phyloP scores from a whole-genome alignment of 208 protist genomes.

The Trypanosoma caninum region DNA sequence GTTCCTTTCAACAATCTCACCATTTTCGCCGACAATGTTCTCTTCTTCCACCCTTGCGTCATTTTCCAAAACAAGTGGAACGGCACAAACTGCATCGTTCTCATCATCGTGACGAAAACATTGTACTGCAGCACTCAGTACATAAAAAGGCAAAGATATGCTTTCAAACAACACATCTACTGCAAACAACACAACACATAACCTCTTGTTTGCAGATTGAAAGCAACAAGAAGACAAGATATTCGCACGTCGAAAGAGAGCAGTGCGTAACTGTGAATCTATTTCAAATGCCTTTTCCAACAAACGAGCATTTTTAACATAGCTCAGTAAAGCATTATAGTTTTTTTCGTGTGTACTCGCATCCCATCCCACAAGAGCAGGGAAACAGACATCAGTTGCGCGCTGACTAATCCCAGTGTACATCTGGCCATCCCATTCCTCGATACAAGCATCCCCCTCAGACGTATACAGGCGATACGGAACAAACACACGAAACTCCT shows the following conservation, averaged over 20 bases:
- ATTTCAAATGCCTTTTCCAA: conserved; percentile 34
- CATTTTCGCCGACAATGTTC: conserved; percentile 21
- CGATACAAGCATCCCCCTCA: background rate
- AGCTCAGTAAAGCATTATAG: conserved; percentile 37
- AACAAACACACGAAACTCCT: conserved; percentile 70
- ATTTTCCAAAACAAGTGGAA: conserved; percentile 32
- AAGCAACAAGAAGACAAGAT: background rate
- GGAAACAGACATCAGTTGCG: conserved; percentile 75
- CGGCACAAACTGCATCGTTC: conserved; percentile 2
- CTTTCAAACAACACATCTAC: conserved; percentile 79
- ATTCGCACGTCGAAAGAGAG: conserved; percentile 29
- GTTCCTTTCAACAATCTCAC: conserved; percentile 18
- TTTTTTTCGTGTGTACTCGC: conserved; percentile 51
- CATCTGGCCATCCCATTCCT: conserved; percentile 14
- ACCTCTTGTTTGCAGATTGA: background rate
- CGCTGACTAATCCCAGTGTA: conserved; percentile 71
- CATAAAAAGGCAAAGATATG: conserved; percentile 54
- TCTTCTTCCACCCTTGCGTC: background rate
- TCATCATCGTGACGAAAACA: conserved; percentile 34
- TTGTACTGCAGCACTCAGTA: conserved; percentile 69
- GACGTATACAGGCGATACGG: conserved; percentile 42
- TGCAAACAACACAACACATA: conserved; percentile 44
- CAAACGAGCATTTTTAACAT: conserved; percentile 42
- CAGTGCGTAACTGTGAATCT: conserved; percentile 22
- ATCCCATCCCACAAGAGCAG: conserved; percentile 69